Percentiles rank a stretch among this genome's conserved stretches.
These are phyloP conservation scores for Schoenoplectus triqueter DNA, from an alignment of 202 grass and related monocot genomes.

Conservation along the genomic window DNA sequence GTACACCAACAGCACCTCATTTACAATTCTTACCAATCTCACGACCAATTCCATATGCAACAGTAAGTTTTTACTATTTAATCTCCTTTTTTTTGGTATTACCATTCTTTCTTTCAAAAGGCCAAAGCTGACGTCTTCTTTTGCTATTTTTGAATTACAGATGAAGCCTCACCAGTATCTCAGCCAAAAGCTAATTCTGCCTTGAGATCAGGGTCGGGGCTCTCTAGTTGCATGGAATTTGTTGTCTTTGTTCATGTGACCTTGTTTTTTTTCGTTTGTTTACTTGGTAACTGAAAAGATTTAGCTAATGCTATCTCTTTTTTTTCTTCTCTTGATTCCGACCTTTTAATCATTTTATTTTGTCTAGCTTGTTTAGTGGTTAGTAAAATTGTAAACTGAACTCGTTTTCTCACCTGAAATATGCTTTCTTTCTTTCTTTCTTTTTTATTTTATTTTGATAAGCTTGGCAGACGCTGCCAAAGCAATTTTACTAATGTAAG, in stretches of 20 bases:
- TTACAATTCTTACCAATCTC: slow-evolving; percentile 65
- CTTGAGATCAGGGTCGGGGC: slow-evolving; percentile 23
- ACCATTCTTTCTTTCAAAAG: neutral
- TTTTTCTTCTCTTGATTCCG: neutral
- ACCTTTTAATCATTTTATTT: slow-evolving; percentile 26
- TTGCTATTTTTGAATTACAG: slow-evolving; percentile 40
- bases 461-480: too few species aligned
- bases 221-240: slow-evolving; percentile 44
- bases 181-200: slow-evolving; percentile 50
- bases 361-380: slow-evolving; percentile 29
- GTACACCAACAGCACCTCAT: slow-evolving; percentile 72
- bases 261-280: slow-evolving; percentile 46
- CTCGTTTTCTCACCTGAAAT: neutral
- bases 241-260: slow-evolving; percentile 45
- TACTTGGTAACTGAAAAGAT: too few species aligned
- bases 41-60: slow-evolving; percentile 61
- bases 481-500: too few species aligned
- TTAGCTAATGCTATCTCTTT: too few species aligned
- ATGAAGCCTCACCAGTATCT: slow-evolving; percentile 49
- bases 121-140: neutral
- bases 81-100: neutral
- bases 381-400: slow-evolving; percentile 14
- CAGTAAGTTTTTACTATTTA: slow-evolving; percentile 38
- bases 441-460: neutral
- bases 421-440: neutral